Evolutionary conservation across 768 basidiomycete genomes (phyloP), one percentile per base, ranked within the genome.

Genomic region (Collybiopsis luxurians): DNA sequence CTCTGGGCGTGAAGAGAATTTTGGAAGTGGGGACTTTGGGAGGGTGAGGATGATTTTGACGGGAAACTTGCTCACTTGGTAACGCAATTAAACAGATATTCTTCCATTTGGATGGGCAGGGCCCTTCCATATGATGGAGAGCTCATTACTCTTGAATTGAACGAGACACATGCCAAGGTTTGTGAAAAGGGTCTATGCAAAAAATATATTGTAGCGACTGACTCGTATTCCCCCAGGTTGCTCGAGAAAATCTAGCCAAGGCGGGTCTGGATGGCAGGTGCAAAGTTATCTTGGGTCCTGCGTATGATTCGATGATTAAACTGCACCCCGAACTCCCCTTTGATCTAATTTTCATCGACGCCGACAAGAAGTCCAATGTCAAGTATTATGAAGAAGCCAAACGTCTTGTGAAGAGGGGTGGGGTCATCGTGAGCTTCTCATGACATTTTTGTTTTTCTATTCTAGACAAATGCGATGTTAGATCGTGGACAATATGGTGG

Each of bases 271-370:
- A 73, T 5, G 57, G 65, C 48, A 81, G 81, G 64, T 74, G 82
- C 38, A 66, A 77, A 26, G 68, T 86, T 30, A 71, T 83, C 43
- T 66, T 81, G 31, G 85, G 84, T 0, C 73, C 77, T 34, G 86
- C 83, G 0, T 69, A 71, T 2, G 79, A 84, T 4, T 76, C 79
- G 0, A 71, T 89, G 39, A 70, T 67, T 19, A 73, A 69, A 43
- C 68, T 89, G 24, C 69, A 75, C 4, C 67, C 83, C 4, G 75
- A 76, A 9, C 67, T 70, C 4, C 78, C 77, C 0, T 89, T 86
- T 66, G 87, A 89, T 66, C 67, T 90, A n/a, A 75, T 76, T 2
- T 90, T 89, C 74, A 86, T 89, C 60, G 87, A 89, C 68, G 88
- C 86, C 9, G 85, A 89, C 71, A 89, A 89, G 65, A 66, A 70